A percentile compares a stretch with the other conserved stretches of the same genome.
Evolutionary conservation across 371 early-diverging fungal species (phyloP).

Genomic region (Caulochytrium protostelioides): DNA sequence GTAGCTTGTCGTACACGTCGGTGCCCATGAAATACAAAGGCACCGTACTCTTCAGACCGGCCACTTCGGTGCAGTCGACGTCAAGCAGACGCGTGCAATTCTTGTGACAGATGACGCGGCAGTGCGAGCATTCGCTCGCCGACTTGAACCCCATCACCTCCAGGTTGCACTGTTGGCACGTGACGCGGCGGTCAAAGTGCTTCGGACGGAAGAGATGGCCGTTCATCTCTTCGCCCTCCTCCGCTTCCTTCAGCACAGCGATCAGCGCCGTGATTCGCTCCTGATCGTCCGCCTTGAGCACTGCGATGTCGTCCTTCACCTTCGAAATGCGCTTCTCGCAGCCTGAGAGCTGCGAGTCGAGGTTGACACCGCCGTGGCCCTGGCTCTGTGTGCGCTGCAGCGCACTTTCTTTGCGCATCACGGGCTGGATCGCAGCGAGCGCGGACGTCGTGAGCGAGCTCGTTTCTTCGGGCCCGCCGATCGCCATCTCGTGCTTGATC

Average conservation of each 20-base stretch:
- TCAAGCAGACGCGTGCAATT: slow-evolving; percentile 12
- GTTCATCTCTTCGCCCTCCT: neutral
- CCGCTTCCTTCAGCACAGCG: neutral
- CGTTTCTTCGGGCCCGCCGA: neutral
- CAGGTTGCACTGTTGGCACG: neutral
- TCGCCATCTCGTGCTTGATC: no score
- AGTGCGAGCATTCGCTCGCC: no score
- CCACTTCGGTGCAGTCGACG: slow-evolving; percentile 12
- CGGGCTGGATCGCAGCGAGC: neutral
- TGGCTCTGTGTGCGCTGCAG: neutral
- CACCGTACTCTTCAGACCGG: slow-evolving; percentile 7
- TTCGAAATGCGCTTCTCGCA: no score
- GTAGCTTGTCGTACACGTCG: slow-evolving; percentile 8
- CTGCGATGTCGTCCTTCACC: no score
- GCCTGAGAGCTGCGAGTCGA: no score
- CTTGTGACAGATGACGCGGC: slow-evolving; percentile 20
- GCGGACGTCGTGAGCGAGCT: neutral
- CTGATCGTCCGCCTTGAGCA: slow-evolving; percentile 5
- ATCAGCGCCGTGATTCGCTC: slow-evolving; percentile 1
- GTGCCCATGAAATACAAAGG: slow-evolving; percentile 24
- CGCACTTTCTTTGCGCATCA: neutral
- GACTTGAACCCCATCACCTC: no score
- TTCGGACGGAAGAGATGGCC: neutral
- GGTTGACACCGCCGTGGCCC: no score
- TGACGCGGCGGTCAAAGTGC: neutral